Conservation (phyloP, 148 eudicot genomes). For the Vaccinium myrtillus region DNA sequence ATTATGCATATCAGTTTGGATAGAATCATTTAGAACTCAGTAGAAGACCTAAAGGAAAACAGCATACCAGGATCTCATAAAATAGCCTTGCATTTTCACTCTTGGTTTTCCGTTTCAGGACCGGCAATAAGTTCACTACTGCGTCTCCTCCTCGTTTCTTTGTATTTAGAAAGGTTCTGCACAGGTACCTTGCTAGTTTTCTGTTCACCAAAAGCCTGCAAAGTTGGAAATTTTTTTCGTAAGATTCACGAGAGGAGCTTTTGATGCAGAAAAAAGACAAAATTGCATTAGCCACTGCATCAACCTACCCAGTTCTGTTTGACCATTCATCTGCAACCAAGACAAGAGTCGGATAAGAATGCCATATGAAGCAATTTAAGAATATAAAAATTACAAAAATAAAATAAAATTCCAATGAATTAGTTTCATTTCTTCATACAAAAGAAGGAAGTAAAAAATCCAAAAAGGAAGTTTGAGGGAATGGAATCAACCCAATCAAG, state of each 20-base stretch:
- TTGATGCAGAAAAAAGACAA: not conserved
- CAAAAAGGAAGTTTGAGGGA: not conserved
- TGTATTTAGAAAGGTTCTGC: conserved; percentile 24
- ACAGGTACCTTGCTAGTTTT: conserved; percentile 51
- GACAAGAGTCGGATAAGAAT: conserved; percentile 15
- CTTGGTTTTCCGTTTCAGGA: conserved; percentile 56
- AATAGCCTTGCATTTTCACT: conserved; percentile 69
- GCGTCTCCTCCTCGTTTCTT: conserved; percentile 38
- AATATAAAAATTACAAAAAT: not conserved
- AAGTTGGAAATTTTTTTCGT: conserved; percentile 4
- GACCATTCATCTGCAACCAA: conserved; percentile 65
- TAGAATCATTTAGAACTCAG: not conserved
- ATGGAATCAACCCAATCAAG: not conserved
- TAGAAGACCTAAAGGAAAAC: not conserved
- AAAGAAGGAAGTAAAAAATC: not conserved
- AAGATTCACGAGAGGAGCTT: not conserved
- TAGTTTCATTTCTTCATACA: conserved; percentile 4
- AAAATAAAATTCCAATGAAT: not conserved
- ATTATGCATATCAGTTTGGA: not conserved
- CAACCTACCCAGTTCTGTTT: conserved; percentile 58
- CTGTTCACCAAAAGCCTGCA: conserved; percentile 32
- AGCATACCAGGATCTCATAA: conserved; percentile 76
- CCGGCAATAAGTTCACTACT: conserved; percentile 40
- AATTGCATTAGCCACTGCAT: not conserved
- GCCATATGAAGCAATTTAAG: not conserved